phyloP scores from a whole-genome alignment of 441 rosid species.

The Sinapis alba region DNA sequence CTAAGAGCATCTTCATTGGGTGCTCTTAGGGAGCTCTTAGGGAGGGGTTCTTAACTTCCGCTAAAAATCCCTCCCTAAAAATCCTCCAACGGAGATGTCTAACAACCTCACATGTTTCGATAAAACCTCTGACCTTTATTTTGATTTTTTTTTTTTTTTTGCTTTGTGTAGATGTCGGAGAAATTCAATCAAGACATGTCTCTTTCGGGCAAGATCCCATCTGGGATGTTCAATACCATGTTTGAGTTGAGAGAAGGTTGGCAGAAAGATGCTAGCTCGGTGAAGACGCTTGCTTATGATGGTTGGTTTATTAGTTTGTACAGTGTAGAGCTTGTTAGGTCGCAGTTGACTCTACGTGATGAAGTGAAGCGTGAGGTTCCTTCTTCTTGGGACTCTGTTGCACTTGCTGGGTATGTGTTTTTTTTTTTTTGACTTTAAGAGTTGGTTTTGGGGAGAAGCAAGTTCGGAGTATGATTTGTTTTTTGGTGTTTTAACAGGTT shows the following conservation, averaged over 20 bases:
- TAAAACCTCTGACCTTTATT: too few species aligned
- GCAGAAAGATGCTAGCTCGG: constrained; percentile 78
- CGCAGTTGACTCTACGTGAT: constrained; percentile 63
- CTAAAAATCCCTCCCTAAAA: too few species aligned
- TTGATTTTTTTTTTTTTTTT: too few species aligned
- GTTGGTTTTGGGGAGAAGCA: not conserved
- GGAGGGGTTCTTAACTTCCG: too few species aligned
- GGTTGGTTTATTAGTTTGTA: constrained; percentile 91
- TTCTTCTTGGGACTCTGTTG: constrained; percentile 81
- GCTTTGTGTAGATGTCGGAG: constrained; percentile 83
- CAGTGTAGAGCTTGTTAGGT: constrained; percentile 75
- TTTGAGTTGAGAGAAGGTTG: constrained; percentile 69
- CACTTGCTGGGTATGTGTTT: constrained; percentile 73
- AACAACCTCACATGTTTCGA: too few species aligned
- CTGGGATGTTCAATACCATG: constrained; percentile 78
- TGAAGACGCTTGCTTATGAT: constrained; percentile 72
- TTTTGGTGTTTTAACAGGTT: constrained; percentile 50
- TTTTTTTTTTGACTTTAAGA: not conserved
- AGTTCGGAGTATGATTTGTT: not conserved
- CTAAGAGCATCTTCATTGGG: too few species aligned
- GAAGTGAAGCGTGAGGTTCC: constrained; percentile 79
- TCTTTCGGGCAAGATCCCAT: constrained; percentile 80
- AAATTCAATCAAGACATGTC: constrained; percentile 74
- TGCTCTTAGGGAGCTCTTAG: too few species aligned
- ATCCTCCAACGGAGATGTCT: too few species aligned